A percentile compares a stretch with the other conserved stretches of the same genome.
phyloP scores from a whole-genome alignment of 495 filamentous ascomycete species.

The Durotheca rogersii region DNA sequence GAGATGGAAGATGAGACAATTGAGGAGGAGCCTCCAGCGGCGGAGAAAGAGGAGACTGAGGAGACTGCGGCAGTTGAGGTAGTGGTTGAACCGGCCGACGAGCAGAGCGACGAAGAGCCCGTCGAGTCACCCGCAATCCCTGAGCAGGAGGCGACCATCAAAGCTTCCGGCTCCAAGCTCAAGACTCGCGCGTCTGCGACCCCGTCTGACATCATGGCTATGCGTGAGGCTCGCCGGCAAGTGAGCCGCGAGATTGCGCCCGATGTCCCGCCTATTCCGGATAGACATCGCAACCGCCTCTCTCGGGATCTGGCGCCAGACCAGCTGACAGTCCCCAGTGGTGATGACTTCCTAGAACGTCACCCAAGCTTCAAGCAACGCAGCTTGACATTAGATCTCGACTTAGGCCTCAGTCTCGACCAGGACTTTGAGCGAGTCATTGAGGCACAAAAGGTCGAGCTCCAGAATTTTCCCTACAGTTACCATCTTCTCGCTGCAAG shows the following conservation, averaged over 20 bases:
- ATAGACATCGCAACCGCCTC: constrained; percentile 56
- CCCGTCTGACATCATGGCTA: constrained; percentile 77
- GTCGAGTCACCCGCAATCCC: constrained; percentile 65
- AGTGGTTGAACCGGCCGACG: constrained; percentile 36
- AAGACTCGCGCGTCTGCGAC: constrained; percentile 89
- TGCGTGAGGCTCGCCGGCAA: constrained; percentile 83
- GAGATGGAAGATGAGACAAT: constrained; percentile 37
- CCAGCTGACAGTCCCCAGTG: constrained; percentile 15
- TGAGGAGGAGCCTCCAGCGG: constrained; percentile 25
- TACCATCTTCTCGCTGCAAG: constrained; percentile 10
- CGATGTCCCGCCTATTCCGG: constrained; percentile 61
- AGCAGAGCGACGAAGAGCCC: constrained; percentile 27
- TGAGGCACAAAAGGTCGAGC: constrained; percentile 94
- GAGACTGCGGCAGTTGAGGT: constrained; percentile 31
- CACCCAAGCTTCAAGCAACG: constrained; percentile 60
- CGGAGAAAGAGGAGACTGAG: constrained; percentile 42
- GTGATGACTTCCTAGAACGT: constrained; percentile 47
- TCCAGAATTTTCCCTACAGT: constrained; percentile 47
- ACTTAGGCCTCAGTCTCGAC: constrained; percentile 80
- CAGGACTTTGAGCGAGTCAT: constrained; percentile 94
- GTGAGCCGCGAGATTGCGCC: constrained; percentile 69
- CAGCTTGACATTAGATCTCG: constrained; percentile 69
- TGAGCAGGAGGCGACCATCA: constrained; percentile 86
- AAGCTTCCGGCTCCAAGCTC: constrained; percentile 75
- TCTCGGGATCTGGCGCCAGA: constrained; percentile 47